Evolutionary conservation across 768 basidiomycete genomes (phyloP).

Genomic region (Hygrocybe punicea): DNA sequence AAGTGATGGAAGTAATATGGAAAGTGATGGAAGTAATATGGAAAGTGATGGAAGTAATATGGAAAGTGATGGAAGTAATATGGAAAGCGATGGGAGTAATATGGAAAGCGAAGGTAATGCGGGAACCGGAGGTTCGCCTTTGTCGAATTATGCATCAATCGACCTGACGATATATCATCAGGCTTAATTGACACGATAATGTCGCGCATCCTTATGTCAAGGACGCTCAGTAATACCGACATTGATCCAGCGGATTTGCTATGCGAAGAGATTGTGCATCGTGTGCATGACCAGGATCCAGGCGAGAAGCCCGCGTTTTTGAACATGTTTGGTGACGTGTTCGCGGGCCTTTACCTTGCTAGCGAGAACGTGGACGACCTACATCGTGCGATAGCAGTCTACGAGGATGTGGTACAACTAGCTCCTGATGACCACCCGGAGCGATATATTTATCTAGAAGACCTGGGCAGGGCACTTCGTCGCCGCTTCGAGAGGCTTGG

Average conservation of each 20-base stretch:
- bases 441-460: constrained; percentile 4
- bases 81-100: no score
- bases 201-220: no score
- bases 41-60: no score
- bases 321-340: neutral
- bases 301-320: neutral
- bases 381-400: neutral
- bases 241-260: neutral
- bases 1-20: no score
- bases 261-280: neutral
- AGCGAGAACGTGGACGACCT: neutral
- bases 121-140: no score
- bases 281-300: no score
- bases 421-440: constrained; percentile 9
- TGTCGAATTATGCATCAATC: no score
- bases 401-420: neutral
- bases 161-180: no score
- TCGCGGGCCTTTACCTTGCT: neutral
- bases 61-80: no score
- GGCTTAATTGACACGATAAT: no score
- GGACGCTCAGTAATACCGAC: neutral
- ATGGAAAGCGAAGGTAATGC: no score
- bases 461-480: constrained; percentile 21
- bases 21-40: no score
- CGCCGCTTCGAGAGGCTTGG: constrained; percentile 21